A percentile compares a stretch with the other conserved stretches of the same genome.
These are phyloP conservation scores for Suhomyces canberraensis DNA, from an alignment of 805 yeast genomes.

Conservation along the genomic window DNA sequence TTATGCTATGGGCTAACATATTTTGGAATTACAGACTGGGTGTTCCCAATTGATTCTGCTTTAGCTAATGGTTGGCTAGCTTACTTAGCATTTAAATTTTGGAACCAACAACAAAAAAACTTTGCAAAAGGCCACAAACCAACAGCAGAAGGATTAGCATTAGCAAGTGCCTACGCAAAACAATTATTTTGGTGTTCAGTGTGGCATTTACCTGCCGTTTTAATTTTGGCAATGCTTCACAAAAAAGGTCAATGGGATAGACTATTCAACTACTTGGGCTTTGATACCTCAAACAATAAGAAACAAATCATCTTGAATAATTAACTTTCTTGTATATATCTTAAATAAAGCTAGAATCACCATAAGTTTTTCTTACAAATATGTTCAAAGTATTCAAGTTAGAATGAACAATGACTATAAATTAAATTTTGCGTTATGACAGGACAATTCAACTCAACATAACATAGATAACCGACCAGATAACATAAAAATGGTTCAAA, in stretches of 20 bases:
- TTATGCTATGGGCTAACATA: slow-evolving; percentile 79
- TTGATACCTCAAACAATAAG: too few species aligned
- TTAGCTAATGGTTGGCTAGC: slow-evolving; percentile 84
- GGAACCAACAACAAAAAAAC: slow-evolving; percentile 75
- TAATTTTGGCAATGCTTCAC: slow-evolving; percentile 89
- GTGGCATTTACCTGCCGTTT: slow-evolving; percentile 86
- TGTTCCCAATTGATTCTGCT: slow-evolving; percentile 77
- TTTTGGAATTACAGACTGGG: slow-evolving; percentile 78
- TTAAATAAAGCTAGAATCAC: too few species aligned
- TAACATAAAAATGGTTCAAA: too few species aligned
- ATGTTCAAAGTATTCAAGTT: too few species aligned
- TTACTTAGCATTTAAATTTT: slow-evolving; percentile 74
- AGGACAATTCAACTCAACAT: too few species aligned
- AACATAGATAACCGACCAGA: too few species aligned
- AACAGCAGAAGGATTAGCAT: slow-evolving; percentile 52
- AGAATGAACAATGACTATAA: too few species aligned
- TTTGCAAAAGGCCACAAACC: slow-evolving; percentile 44
- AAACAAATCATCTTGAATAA: too few species aligned
- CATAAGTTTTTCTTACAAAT: too few species aligned
- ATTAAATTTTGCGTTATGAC: too few species aligned
- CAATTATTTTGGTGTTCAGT: slow-evolving; percentile 92
- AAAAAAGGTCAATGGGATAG: slow-evolving; percentile 93
- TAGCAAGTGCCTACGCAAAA: slow-evolving; percentile 71
- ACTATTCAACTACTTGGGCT: slow-evolving; percentile 26
- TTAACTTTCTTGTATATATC: too few species aligned